Evolutionary conservation across 2,329 filamentous ascomycete species (phyloP), one percentile per base, ranked within the genome.

Genomic region (Alternaria burnsii): DNA sequence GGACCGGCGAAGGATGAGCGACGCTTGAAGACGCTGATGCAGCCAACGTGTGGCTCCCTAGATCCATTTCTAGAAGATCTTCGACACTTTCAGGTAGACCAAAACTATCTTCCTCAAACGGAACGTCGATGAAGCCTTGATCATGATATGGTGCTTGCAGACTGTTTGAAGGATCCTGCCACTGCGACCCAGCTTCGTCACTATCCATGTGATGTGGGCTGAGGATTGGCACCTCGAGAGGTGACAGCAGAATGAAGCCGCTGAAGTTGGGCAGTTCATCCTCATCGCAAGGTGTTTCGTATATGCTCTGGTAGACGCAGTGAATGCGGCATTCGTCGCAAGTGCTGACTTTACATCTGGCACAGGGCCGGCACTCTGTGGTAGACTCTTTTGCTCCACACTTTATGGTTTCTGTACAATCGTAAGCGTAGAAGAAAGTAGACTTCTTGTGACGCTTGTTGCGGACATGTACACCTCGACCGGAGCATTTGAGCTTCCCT

Each of bases 321-420:
- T 78, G 75, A 34, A 76, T 70, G 8, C 75, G 69, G 46, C 75
- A 78, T 54, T 78, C 75, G 40, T 78, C 61, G 61, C 75, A 78
- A 3, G 75, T 78, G n/a, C 60, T 75, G 1, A 68, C 57, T 16
- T 65, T 67, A 56, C 75, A 78, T 8, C 42, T 60, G 9, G 61
- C 47, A 43, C 75, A 78, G 14, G 75, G 70, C 16, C 55, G 65
- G 22, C 67, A 68, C 28, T 72, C 66, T 16, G 72, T 58, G 2
- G 28, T 12, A 2, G 54, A 47, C 11, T 57, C 38, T 2, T 24
- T 41, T 9, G 68, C 62, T 7, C 68, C 68, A 43, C 75, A 77
- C 40, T 65, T 46, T 24, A 69, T 66, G 38, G 66, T 66, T 30
- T 74, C 69, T 5, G 48, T 67, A 59, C 69, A 72, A 12, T 67